A percentile compares a stretch with the other conserved stretches of the same genome.
These are phyloP conservation scores for Paraglomus brasilianum DNA, from an alignment of 192 early-diverging fungal genomes.

Conservation along the genomic window DNA sequence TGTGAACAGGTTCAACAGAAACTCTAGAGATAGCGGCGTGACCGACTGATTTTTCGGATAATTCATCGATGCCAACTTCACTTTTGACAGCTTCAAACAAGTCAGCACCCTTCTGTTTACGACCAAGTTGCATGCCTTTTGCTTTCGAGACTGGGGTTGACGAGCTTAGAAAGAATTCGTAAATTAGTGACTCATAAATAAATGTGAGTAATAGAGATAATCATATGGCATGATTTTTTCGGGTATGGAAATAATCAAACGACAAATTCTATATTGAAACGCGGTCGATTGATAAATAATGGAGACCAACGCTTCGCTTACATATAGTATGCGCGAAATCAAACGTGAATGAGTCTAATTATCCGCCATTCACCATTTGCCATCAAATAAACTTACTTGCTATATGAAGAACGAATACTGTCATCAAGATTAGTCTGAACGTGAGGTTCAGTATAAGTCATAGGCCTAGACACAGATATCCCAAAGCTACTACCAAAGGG, in stretches of 20 bases:
- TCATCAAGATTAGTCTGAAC: slow-evolving; percentile 31
- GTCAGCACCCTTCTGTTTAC: slow-evolving; percentile 78
- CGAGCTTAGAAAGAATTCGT: slow-evolving; percentile 28
- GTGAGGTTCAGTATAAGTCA: slow-evolving; percentile 40
- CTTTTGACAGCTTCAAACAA: slow-evolving; percentile 79
- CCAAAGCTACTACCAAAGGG: slow-evolving; percentile 46
- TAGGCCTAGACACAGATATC: slow-evolving; percentile 34
- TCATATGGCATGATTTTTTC: too few species aligned
- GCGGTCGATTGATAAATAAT: too few species aligned
- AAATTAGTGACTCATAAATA: slow-evolving; percentile 5
- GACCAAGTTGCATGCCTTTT: slow-evolving; percentile 94
- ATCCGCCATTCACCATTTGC: too few species aligned
- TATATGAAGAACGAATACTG: slow-evolving; percentile 30
- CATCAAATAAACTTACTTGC: slow-evolving; percentile 27
- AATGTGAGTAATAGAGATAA: not conserved
- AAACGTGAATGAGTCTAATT: too few species aligned
- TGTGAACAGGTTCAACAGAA: slow-evolving; percentile 74
- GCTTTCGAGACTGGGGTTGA: slow-evolving; percentile 53
- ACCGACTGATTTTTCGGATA: slow-evolving; percentile 1
- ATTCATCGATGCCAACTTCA: slow-evolving; percentile 72
- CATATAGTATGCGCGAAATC: too few species aligned
- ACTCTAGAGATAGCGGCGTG: slow-evolving; percentile 30
- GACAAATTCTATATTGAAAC: too few species aligned
- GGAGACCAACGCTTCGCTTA: too few species aligned
- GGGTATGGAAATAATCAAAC: too few species aligned